Conservation (phyloP, 371 early-diverging fungal species). For the Fennellomyces sp. region DNA sequence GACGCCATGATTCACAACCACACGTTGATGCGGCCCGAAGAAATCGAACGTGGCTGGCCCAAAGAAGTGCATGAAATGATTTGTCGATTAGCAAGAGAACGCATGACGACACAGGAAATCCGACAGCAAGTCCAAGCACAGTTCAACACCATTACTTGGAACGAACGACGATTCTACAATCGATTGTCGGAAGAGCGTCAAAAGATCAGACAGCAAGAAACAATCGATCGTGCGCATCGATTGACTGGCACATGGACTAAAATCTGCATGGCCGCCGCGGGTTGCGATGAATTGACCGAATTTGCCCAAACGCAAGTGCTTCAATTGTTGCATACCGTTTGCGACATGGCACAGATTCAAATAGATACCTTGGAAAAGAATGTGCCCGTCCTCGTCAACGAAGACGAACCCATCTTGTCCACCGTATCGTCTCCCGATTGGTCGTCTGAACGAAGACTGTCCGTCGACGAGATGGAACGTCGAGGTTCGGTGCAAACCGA, state of each 20-base stretch:
- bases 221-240: slow-evolving; percentile 49
- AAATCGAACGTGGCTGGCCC: slow-evolving; percentile 66
- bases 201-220: slow-evolving; percentile 57
- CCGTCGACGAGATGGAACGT: background rate
- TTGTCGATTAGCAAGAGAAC: slow-evolving; percentile 54
- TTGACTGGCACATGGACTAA: slow-evolving; percentile 38
- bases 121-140: slow-evolving; percentile 53
- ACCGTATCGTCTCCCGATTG: background rate
- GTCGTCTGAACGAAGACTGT: too few species aligned
- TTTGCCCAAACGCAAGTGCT: slow-evolving; percentile 50
- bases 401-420: background rate
- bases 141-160: slow-evolving; percentile 62
- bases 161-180: slow-evolving; percentile 68
- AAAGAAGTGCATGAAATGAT: slow-evolving; percentile 58
- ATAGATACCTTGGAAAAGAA: slow-evolving; percentile 3
- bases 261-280: slow-evolving; percentile 43
- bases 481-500: background rate
- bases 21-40: slow-evolving; percentile 58
- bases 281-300: slow-evolving; percentile 48
- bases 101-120: slow-evolving; percentile 59
- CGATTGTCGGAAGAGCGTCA: slow-evolving; percentile 65
- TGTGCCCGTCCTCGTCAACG: background rate
- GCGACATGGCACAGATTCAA: slow-evolving; percentile 32
- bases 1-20: slow-evolving; percentile 65
- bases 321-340: slow-evolving; percentile 37